phyloP scores from a whole-genome alignment of 345 rosid species.

The Eucalyptus paniculata region DNA sequence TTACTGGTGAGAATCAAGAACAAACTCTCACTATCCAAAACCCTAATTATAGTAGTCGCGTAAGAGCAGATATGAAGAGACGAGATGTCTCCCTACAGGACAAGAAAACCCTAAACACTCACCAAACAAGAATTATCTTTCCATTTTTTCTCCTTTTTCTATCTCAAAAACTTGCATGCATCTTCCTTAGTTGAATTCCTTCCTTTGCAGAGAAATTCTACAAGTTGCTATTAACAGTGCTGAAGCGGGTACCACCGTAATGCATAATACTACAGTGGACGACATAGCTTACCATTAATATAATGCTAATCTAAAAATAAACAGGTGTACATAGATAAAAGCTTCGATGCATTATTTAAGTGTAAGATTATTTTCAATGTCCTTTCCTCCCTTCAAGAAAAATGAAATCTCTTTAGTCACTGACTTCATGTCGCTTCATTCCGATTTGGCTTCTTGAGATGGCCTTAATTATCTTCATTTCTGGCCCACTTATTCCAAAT shows the following conservation, averaged over 20 bases:
- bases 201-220: background rate
- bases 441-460: background rate
- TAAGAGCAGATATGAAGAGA: background rate
- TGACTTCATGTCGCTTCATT: background rate
- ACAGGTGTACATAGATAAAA: background rate
- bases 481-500: background rate
- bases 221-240: background rate
- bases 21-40: background rate
- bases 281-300: background rate
- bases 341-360: background rate
- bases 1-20: background rate
- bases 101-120: background rate
- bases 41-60: background rate
- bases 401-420: background rate
- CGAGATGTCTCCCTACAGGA: background rate
- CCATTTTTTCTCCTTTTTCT: background rate
- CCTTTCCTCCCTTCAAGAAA: background rate
- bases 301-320: background rate
- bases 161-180: background rate
- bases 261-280: background rate
- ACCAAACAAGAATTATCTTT: background rate
- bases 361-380: background rate
- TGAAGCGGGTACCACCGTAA: background rate
- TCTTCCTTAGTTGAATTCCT: background rate
- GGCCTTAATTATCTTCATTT: background rate